Conservation (phyloP, 2,329 filamentous ascomycete genomes). For the Ophiocordyceps camponoti-floridani region DNA sequence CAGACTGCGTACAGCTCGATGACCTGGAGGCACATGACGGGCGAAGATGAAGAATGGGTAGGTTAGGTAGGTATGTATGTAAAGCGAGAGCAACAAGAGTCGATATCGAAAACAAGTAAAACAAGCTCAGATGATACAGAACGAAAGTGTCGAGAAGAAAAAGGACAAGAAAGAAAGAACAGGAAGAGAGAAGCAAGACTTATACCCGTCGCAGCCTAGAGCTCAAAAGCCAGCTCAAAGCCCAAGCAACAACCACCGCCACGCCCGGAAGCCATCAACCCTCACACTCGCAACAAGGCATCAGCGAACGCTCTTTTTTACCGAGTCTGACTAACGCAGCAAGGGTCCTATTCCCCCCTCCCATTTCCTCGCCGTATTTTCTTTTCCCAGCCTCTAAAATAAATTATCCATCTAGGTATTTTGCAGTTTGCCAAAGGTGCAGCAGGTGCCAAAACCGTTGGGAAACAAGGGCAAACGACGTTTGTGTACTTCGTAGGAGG, state of each 20-base stretch:
- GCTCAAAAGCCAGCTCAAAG: conserved; percentile 2
- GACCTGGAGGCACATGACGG: conserved; percentile 67
- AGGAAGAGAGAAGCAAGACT: conserved; percentile 7
- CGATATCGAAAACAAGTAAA: neutral
- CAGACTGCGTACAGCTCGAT: conserved; percentile 76
- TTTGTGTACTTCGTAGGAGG: neutral
- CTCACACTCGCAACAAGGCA: too few relatives aligned
- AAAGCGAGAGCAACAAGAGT: neutral
- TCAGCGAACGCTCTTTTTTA: too few relatives aligned
- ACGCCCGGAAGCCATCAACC: too few relatives aligned
- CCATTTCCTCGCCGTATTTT: too few relatives aligned
- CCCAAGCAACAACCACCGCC: neutral
- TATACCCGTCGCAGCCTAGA: conserved; percentile 29
- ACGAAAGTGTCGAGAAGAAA: neutral
- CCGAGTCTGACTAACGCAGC: too few relatives aligned
- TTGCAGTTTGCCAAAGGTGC: too few relatives aligned
- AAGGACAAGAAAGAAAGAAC: conserved; percentile 8
- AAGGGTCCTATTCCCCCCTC: too few relatives aligned
- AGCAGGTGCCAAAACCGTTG: neutral
- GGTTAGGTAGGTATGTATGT: neutral
- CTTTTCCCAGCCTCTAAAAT: neutral
- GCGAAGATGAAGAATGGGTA: neutral
- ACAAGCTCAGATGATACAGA: conserved; percentile 1
- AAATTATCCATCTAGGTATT: too few relatives aligned
- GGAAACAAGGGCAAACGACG: neutral